Evolutionary conservation across 345 rosid genomes (phyloP), one percentile per base, ranked within the genome.

Genomic region (Hibiscus trionum): DNA sequence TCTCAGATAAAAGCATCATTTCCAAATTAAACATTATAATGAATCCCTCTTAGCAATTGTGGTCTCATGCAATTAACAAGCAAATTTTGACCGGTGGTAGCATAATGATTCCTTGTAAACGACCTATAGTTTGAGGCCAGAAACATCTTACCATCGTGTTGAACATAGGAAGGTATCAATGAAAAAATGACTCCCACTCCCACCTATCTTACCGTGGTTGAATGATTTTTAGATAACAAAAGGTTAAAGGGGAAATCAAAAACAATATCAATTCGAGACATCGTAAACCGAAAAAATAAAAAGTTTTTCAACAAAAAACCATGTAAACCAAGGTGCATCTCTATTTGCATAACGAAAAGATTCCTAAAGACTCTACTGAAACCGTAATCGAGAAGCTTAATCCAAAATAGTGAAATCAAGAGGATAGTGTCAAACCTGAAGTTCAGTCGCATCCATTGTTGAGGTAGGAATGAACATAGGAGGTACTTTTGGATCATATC

Each of bases 31-130:
- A n/a, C n/a, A n/a, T n/a, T n/a, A n/a, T n/a, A n/a, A n/a, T n/a
- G 82, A 75, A 85, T 26, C 78, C 88, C 93, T 79, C 82, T 83
- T 71, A 77, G 71, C 66, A 77, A 69, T 77, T 85, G 81, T 49
- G 77, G 86, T 72, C 77, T 82, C 76, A 61, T 53, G 64, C 72
- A 19, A 71, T 72, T 12, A 8, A 55, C 75, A 8, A 33, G 35
- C 44, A 69, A 42, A 46, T 57, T 82, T 69, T 71, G 84, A 42
- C 75, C 74, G 16, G 69, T 12, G 8, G 84, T 66, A 35, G 80
- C 68, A 58, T 46, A 79, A 70, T 83, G 81, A 78, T 75, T 82
- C 44, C 76, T 78, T 73, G 72, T 67, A 72, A 74, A 66, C 42
- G 80, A 80, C 33, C 77, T 67, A 47, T 77, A 78, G 61, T 79